Evolutionary conservation across 768 basidiomycete genomes (phyloP).

Genomic region (Sporobolomyces pararoseus): DNA sequence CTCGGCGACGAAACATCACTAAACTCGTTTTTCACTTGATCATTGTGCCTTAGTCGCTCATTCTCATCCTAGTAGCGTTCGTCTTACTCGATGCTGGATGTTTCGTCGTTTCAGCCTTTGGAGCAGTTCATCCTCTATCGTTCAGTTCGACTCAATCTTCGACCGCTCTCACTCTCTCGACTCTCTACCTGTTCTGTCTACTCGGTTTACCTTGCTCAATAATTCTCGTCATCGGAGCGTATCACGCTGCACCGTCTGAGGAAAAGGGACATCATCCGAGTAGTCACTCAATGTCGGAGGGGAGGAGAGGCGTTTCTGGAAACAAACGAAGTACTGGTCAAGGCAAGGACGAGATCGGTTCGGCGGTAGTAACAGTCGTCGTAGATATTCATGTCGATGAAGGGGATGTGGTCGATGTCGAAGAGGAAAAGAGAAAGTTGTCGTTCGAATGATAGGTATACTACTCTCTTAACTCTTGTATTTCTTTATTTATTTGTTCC

Average conservation of each 20-base stretch:
- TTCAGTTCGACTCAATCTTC: neutral
- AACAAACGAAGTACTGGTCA: too few relatives aligned
- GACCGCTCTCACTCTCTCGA: neutral
- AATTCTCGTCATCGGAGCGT: constrained; percentile 1
- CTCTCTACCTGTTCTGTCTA: neutral
- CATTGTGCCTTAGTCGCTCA: neutral
- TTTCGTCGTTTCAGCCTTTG: constrained; percentile 1
- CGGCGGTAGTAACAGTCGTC: neutral
- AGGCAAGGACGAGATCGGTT: too few relatives aligned
- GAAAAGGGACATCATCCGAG: too few relatives aligned
- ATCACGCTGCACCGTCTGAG: neutral
- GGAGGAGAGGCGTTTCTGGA: too few relatives aligned
- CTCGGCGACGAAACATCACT: too few relatives aligned
- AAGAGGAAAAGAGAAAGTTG: neutral
- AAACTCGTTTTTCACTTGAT: neutral
- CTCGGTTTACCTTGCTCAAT: constrained; percentile 5
- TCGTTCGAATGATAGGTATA: neutral
- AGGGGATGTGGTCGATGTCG: neutral
- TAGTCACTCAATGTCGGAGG: too few relatives aligned
- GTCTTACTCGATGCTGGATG: neutral
- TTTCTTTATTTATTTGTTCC: too few relatives aligned
- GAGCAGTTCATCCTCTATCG: neutral
- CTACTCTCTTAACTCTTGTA: too few relatives aligned
- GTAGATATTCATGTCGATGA: constrained; percentile 1
- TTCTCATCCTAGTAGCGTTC: neutral